Base-by-base conservation (phyloP, 257 asterid genomes). In the Plantago major region DNA sequence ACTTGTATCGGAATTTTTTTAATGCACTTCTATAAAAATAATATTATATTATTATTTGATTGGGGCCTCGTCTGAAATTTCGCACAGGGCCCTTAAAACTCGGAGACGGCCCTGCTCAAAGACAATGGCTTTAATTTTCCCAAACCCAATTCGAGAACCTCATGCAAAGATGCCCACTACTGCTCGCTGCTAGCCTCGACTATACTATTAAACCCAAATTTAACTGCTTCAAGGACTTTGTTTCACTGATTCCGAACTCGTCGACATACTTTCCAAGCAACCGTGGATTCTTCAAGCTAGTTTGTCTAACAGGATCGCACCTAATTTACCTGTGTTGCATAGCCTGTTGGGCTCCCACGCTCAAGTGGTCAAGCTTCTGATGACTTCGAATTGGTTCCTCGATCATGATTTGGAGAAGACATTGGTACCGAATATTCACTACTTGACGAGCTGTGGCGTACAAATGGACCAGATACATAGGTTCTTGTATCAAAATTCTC, bases 101-200 rank as follows among this genome's bases (percentile, higher is more conserved):
- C n/a, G n/a, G n/a, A n/a, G n/a, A n/a, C n/a, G n/a, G n/a, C n/a
- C n/a, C n/a, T n/a, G n/a, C 33, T 58, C 3, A 58, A 18, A 58
- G 63, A 58, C 9, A 40, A 13, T 10, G 63, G 63, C 16, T 58
- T 58, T n/a, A n/a, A n/a, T n/a, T n/a, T 58, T 58, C 63, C 14
- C 42, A 15, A 8, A 17, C 63, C 63, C 63, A 58, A 11, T 58
- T 58, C 50, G 50, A 18, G 37, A 58, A 58, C 16, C 42, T 42
- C 28, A 16, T 58, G 0, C 33, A 58, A 17, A 16, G 18, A 0
- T 9, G 17, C 26, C 14, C 46, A 3, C n/a, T 15, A 10, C 9
- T 42, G 11, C 63, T 58, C 50, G 37, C 37, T 15, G 18, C 18
- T 14, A 58, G 63, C 17, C 6, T 58, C 12, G 50, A 58, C 9